phyloP scores from a whole-genome alignment of 2,329 filamentous ascomycete genomes.

The Alternaria dauci region DNA sequence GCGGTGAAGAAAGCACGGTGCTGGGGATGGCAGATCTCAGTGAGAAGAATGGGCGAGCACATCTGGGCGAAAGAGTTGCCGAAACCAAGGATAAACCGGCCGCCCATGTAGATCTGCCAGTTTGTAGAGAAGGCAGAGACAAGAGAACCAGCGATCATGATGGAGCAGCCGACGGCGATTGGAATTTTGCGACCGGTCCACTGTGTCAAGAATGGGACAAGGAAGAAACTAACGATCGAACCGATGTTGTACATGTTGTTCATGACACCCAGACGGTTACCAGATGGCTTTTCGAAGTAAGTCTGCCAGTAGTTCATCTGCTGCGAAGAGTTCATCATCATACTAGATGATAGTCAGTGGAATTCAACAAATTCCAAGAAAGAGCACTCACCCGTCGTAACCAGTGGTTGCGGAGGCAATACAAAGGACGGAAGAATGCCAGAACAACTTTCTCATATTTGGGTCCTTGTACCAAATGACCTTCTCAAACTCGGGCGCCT shows the following conservation, averaged over 20 bases:
- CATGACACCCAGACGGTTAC: slow-evolving; percentile 55
- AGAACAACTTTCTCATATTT: slow-evolving; percentile 64
- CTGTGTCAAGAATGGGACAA: slow-evolving; percentile 52
- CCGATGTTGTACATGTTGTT: slow-evolving; percentile 56
- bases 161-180: slow-evolving; percentile 53
- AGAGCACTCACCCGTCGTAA: slow-evolving; percentile 60
- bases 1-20: slow-evolving; percentile 71
- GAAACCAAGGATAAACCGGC: slow-evolving; percentile 71
- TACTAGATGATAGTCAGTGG: slow-evolving; percentile 39
- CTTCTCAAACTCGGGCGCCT: slow-evolving; percentile 60
- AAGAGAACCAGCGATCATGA: slow-evolving; percentile 56
- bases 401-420: slow-evolving; percentile 65
- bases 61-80: slow-evolving; percentile 71
- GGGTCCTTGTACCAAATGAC: slow-evolving; percentile 64
- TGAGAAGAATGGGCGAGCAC: slow-evolving; percentile 69
- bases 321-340: slow-evolving; percentile 56
- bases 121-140: slow-evolving; percentile 38
- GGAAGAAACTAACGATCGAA: slow-evolving; percentile 48
- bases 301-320: slow-evolving; percentile 50
- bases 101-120: slow-evolving; percentile 62
- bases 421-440: slow-evolving; percentile 60
- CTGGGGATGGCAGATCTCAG: slow-evolving; percentile 72
- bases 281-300: slow-evolving; percentile 51
- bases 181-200: slow-evolving; percentile 54
- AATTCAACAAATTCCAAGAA: no score